Base-by-base conservation (phyloP, 345 rosid genomes). In the Brassica nigra region DNA sequence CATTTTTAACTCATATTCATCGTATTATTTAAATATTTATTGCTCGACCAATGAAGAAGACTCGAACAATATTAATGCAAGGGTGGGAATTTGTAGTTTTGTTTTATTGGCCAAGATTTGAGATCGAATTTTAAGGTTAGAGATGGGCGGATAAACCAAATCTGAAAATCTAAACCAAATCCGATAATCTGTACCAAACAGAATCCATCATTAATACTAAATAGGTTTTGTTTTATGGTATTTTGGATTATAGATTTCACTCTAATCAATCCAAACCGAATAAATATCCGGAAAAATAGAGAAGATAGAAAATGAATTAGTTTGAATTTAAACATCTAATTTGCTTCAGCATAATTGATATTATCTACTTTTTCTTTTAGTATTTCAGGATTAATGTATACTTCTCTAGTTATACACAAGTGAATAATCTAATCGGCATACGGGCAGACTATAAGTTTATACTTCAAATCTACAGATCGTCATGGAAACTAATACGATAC, bases 41-140 rank as follows among this genome's bases (percentile, higher is more conserved):
- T 15, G 71, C 44, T 49, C 54, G 67, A 71, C 77, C 81, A 78
- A 39, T 71, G 27, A 54, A 3, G 76, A 78, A 3, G 76, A 78
- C 77, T 71, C 52, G 10, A 37, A 8, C 49, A 37, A 65, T 54
- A 36, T 27, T 34, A 34, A 34, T 34, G 37, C 10, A 8, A 37
- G 6, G 34, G 15, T 14, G 10, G 6, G 29, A 31, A 12, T 37
- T 70, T 64, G 66, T 78, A 63, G 18, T 52, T 77, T 34, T 47
- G 37, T 44, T 20, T 47, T 61, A 7, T 8, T 37, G 12, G 3
- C 44, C 11, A 37, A 27, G 58, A 76, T 36, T 28, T 67, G 29
- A 28, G 59, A 16, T 4, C n/a, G 12, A 37, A 37, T 37, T n/a
- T 37, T 9, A 37, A 8, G 44, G 44, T 37, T 34, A 23, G 0